Percentiles rank a stretch among this genome's conserved stretches.
Conservation (phyloP, 495 filamentous ascomycete genomes). For the Platismatia glauca region DNA sequence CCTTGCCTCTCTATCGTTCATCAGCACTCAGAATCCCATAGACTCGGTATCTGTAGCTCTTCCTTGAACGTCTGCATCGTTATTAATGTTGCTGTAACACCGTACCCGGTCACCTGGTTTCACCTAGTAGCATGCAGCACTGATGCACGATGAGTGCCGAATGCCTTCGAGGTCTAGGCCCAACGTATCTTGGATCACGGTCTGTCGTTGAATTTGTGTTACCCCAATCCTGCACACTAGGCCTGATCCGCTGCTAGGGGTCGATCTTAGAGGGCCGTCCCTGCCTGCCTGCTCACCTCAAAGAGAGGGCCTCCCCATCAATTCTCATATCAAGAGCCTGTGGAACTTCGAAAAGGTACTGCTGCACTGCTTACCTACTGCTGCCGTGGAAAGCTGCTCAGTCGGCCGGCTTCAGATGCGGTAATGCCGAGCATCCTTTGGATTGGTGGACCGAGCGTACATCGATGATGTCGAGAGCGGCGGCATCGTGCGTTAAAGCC, state of each 20-base stretch:
- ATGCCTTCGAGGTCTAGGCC: background rate
- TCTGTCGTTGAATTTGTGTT: slow-evolving; percentile 1
- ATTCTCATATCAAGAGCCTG: background rate
- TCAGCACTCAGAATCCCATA: background rate
- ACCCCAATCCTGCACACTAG: background rate
- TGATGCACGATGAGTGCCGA: background rate
- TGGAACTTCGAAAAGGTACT: background rate
- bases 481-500: background rate
- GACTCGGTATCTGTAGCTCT: background rate
- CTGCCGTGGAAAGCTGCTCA: background rate
- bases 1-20: background rate
- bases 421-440: background rate
- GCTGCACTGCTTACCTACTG: background rate
- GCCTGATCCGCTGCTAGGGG: background rate
- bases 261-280: background rate
- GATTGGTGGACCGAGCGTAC: background rate
- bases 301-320: background rate
- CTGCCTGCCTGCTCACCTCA: background rate
- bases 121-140: background rate
- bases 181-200: background rate
- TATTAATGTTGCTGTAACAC: background rate
- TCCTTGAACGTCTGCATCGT: background rate
- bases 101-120: background rate
- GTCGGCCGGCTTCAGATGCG: background rate
- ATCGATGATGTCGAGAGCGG: background rate